These are phyloP conservation scores for Galerina sulciceps DNA, from an alignment of 768 basidiomycete genomes.

Conservation along the genomic window DNA sequence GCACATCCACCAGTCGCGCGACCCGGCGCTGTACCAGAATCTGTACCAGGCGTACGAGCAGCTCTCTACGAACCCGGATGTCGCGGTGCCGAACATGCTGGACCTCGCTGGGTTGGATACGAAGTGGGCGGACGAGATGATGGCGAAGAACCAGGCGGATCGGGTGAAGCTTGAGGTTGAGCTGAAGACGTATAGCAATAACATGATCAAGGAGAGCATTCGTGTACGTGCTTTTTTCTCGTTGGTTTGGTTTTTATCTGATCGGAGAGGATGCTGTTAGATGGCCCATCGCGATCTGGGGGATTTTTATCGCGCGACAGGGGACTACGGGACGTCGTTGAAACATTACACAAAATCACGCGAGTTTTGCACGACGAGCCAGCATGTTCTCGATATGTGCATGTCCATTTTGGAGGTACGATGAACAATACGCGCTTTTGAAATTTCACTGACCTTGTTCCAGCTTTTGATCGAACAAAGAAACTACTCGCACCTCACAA, in stretches of 20 bases:
- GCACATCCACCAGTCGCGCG: conserved; percentile 69
- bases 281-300: conserved; percentile 93
- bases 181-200: conserved; percentile 91
- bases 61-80: conserved; percentile 32
- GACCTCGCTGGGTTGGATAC: conserved; percentile 61
- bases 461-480: conserved; percentile 86
- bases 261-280: conserved; percentile 39
- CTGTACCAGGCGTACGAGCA: conserved; percentile 61
- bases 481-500: conserved; percentile 85
- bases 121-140: conserved; percentile 74
- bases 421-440: conserved; percentile 2
- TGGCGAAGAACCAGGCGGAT: conserved; percentile 72
- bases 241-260: neutral
- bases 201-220: conserved; percentile 99
- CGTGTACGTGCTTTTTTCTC: conserved; percentile 60
- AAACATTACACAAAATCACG: conserved; percentile 90
- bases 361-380: conserved; percentile 89
- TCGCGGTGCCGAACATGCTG: conserved; percentile 46
- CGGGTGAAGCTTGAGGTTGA: conserved; percentile 89
- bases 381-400: conserved; percentile 95
- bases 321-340: conserved; percentile 72
- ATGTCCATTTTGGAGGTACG: conserved; percentile 78
- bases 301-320: conserved; percentile 72
- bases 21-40: conserved; percentile 61
- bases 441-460: neutral